These are phyloP conservation scores for Botrytis fragariae DNA, from an alignment of 2,329 filamentous ascomycete genomes.

Conservation along the genomic window DNA sequence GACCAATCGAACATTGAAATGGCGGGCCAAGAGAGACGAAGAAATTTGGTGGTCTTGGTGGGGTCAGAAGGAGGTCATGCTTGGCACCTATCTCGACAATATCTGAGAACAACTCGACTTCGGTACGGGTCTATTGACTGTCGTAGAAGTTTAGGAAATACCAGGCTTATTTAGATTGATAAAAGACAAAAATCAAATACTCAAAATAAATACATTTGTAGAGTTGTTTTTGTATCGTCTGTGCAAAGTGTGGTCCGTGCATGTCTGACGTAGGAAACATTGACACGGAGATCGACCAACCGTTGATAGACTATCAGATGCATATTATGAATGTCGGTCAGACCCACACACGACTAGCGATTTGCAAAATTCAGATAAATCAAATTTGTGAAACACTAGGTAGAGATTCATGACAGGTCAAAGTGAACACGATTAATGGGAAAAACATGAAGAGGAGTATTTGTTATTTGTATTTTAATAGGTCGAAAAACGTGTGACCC, in stretches of 20 bases:
- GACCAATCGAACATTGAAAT: not conserved
- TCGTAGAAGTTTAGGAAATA: not conserved
- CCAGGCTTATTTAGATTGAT: not conserved
- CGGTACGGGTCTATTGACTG: not conserved
- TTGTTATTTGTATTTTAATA: slow-evolving; percentile 24
- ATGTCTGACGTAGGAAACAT: not conserved
- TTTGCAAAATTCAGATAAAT: not conserved
- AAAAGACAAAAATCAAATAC: not conserved
- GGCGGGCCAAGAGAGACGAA: not conserved
- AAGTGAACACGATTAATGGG: not conserved
- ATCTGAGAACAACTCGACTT: not conserved
- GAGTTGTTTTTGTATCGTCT: not conserved
- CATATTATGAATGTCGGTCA: not conserved
- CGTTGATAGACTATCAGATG: not conserved
- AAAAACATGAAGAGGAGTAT: slow-evolving; percentile 26
- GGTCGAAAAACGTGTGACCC: slow-evolving; percentile 15
- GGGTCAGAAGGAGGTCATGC: not conserved
- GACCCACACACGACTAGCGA: not conserved
- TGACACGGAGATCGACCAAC: not conserved
- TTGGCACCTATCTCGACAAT: not conserved
- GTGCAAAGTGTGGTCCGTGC: not conserved
- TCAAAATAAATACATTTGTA: not conserved
- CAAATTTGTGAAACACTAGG: not conserved
- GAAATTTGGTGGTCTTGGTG: not conserved
- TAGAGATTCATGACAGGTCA: not conserved